Evolutionary conservation across 83 land plant genomes (phyloP), one percentile per base, ranked within the genome.

Genomic region (Larix sibirica): DNA sequence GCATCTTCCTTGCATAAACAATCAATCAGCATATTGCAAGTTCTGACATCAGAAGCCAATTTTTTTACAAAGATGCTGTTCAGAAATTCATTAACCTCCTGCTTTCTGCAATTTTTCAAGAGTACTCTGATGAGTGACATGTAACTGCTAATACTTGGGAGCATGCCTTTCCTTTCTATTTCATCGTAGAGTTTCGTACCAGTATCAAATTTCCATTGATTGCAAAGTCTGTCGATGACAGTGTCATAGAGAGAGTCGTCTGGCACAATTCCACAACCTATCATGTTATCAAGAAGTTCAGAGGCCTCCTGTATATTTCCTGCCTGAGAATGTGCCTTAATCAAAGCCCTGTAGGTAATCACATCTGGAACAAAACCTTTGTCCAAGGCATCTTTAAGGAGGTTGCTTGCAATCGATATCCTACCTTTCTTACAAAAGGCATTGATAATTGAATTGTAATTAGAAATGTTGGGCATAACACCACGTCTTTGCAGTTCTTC

Each of bases 1-100:
- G 82, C 80, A 82, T 87, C 86, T 40, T 87, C 83, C 73, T 83
- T 62, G 59, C 90, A 88, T 59, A 87, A 36, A 65, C 84, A 86
- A 8, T 38, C 24, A 40, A 79, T 77, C 12, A 93, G 16, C 4
- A 82, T 40, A 2, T 66, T 77, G 10, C 42, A 33, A 4, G 81
- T 74, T 60, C 18, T 77, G 23, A 69, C 36, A 31, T 86, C 88
- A 38, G 24, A 78, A 18, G 81, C 9, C 14, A 89, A 87, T 83
- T 87, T 31, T 28, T 82, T 77, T 84, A 86, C 87, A 18, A 90
- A n/a, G 64, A 77, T 88, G 2, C 60, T 17, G 82, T 36, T 61
- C 79, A 93, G 56, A 24, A 90, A 2, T 20, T 78, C 80, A 63
- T 42, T 47, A 77, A 42, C 67, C n/a, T 83, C 42, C 61, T 40